Conservation (phyloP, 2,329 filamentous ascomycete genomes). For the Pezicula radicicola region DNA sequence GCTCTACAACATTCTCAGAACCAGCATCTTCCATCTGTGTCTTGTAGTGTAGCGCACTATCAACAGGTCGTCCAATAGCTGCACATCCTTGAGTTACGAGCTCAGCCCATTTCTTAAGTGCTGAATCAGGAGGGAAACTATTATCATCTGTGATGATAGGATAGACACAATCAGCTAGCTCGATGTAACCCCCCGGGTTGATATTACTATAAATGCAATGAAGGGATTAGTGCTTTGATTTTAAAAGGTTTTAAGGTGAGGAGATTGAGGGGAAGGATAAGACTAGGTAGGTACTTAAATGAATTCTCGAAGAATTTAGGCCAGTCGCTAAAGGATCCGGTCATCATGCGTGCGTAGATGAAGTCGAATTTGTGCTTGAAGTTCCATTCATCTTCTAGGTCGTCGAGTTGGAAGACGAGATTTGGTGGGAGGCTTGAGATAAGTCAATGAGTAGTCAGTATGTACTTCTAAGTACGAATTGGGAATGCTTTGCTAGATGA, state of each 20-base stretch:
- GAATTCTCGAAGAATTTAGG: slow-evolving; percentile 8
- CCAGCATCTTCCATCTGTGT: slow-evolving; percentile 14
- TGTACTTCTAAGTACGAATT: too few species aligned
- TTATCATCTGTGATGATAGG: slow-evolving; percentile 31
- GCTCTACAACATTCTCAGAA: slow-evolving; percentile 30
- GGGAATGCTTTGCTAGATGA: too few species aligned
- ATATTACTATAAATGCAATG: slow-evolving; percentile 4
- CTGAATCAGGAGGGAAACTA: slow-evolving; percentile 4
- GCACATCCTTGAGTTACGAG: slow-evolving; percentile 28
- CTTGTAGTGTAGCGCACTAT: slow-evolving; percentile 23
- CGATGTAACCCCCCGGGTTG: slow-evolving; percentile 28
- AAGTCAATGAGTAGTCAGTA: too few species aligned
- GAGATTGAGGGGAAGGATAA: not conserved
- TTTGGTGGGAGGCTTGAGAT: slow-evolving; percentile 48
- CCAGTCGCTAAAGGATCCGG: slow-evolving; percentile 9
- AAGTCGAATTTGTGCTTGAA: slow-evolving; percentile 55
- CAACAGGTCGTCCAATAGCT: slow-evolving; percentile 27
- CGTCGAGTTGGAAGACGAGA: slow-evolving; percentile 53
- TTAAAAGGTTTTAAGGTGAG: not conserved
- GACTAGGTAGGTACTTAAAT: slow-evolving; percentile 1
- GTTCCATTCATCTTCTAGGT: slow-evolving; percentile 54
- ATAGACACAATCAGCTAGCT: slow-evolving; percentile 25
- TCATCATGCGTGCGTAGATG: slow-evolving; percentile 45
- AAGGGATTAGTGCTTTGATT: not conserved
- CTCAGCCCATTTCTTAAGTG: slow-evolving; percentile 9